phyloP scores from a whole-genome alignment of 345 rosid species.

The Corymbia maculata region DNA sequence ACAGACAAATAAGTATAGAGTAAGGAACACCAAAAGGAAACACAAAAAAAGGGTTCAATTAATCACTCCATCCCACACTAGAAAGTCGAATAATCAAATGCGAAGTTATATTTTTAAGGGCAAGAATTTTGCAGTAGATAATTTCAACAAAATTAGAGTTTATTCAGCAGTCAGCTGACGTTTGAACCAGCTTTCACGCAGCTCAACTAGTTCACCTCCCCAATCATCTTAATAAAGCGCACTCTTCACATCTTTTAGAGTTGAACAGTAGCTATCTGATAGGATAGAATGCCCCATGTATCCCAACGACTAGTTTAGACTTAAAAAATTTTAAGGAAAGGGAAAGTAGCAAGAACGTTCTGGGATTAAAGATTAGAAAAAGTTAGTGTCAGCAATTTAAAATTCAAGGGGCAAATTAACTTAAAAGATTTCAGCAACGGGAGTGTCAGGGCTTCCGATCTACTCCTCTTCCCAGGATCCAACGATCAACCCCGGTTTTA shows the following conservation, averaged over 20 bases:
- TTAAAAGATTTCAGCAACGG: not conserved
- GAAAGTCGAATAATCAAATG: not conserved
- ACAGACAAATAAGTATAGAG: not conserved
- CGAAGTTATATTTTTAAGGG: not conserved
- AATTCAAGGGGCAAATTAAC: not conserved
- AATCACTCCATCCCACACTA: not conserved
- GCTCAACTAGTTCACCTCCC: not conserved
- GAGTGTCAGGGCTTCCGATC: slow-evolving; percentile 1
- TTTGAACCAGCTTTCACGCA: not conserved
- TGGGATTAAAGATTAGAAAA: not conserved
- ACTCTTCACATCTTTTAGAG: not conserved
- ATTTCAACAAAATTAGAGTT: not conserved
- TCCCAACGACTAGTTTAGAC: not conserved
- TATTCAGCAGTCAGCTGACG: not conserved
- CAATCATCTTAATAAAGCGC: not conserved
- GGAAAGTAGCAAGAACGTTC: not conserved
- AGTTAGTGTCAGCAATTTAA: not conserved
- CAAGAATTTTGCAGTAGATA: not conserved
- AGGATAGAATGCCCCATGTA: not conserved
- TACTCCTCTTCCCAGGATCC: not conserved
- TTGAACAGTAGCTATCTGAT: not conserved
- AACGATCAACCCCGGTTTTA: not conserved
- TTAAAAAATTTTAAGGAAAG: not conserved
- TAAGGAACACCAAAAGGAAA: not conserved
- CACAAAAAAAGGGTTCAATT: no score